phyloP scores from a whole-genome alignment of 2,329 filamentous ascomycete genomes.

The Microthyrium microscopicum region DNA sequence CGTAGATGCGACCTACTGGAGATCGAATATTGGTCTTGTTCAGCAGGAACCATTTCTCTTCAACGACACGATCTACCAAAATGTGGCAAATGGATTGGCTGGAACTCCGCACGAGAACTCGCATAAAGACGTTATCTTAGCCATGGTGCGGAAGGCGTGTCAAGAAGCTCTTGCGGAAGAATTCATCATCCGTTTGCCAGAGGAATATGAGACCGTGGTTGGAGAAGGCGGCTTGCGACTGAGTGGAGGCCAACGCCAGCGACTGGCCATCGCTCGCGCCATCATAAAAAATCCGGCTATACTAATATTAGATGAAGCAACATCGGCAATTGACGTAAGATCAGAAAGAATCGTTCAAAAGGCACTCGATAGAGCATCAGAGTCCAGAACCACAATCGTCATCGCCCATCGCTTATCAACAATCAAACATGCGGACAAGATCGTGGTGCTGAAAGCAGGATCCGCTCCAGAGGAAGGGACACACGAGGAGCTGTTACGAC shows the following conservation, averaged over 20 bases:
- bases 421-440: constrained; percentile 41
- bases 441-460: constrained; percentile 59
- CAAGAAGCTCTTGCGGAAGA: constrained; percentile 23
- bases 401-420: constrained; percentile 51
- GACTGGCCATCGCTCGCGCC: constrained; percentile 58
- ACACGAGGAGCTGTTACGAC: constrained; percentile 51
- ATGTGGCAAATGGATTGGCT: constrained; percentile 21
- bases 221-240: constrained; percentile 60
- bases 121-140: constrained; percentile 36
- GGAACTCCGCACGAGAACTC: constrained; percentile 31
- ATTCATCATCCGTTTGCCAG: constrained; percentile 21
- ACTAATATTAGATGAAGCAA: constrained; percentile 60
- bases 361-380: constrained; percentile 41
- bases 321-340: constrained; percentile 44
- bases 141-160: constrained; percentile 31
- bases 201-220: constrained; percentile 55
- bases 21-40: constrained; percentile 27
- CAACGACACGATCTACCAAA: constrained; percentile 23
- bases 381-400: constrained; percentile 54
- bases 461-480: constrained; percentile 56
- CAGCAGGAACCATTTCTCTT: constrained; percentile 26
- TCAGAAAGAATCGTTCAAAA: constrained; percentile 38
- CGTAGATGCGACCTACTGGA: constrained; percentile 26
- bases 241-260: constrained; percentile 66
- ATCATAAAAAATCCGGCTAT: constrained; percentile 50